Conservation (phyloP, 495 filamentous ascomycete species). For the Xeromyces bisporus region DNA sequence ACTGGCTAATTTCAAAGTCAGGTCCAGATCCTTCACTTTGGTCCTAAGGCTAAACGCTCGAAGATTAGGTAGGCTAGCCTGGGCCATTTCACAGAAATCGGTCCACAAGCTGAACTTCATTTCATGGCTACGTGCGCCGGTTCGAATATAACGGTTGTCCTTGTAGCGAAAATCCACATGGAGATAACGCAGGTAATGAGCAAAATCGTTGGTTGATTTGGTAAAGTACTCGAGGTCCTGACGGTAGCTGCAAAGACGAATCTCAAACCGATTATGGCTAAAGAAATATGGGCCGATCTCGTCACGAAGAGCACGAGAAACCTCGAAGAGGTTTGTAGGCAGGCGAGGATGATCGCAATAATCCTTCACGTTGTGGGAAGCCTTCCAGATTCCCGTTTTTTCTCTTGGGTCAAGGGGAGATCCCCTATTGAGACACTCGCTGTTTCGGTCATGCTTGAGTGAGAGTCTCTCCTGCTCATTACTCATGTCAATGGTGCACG, state of each 20-base stretch:
- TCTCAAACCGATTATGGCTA: slow-evolving; percentile 6
- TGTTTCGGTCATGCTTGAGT: not conserved
- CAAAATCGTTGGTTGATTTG: slow-evolving; percentile 4
- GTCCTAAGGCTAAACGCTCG: slow-evolving; percentile 10
- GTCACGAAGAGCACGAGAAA: slow-evolving; percentile 4
- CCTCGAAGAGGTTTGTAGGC: slow-evolving; percentile 6
- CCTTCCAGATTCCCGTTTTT: not conserved
- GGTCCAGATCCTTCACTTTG: slow-evolving; percentile 8
- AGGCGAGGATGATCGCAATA: slow-evolving; percentile 9
- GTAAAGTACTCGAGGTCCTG: slow-evolving; percentile 7
- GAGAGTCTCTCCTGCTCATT: slow-evolving; percentile 1
- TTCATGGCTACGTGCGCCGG: slow-evolving; percentile 2
- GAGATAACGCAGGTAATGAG: slow-evolving; percentile 5
- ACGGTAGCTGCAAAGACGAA: slow-evolving; percentile 3
- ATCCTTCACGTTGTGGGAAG: slow-evolving; percentile 1
- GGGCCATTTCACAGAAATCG: slow-evolving; percentile 7
- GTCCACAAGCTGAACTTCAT: slow-evolving; percentile 7
- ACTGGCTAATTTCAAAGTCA: slow-evolving; percentile 6
- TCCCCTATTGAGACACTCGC: not conserved
- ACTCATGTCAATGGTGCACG: slow-evolving; percentile 7
- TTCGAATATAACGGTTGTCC: slow-evolving; percentile 8
- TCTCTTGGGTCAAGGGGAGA: not conserved
- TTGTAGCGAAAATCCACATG: slow-evolving; percentile 10
- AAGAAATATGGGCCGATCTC: slow-evolving; percentile 7
- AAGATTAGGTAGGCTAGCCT: slow-evolving; percentile 6